phyloP scores from a whole-genome alignment of 768 basidiomycete genomes.

The Daedalea quercina region DNA sequence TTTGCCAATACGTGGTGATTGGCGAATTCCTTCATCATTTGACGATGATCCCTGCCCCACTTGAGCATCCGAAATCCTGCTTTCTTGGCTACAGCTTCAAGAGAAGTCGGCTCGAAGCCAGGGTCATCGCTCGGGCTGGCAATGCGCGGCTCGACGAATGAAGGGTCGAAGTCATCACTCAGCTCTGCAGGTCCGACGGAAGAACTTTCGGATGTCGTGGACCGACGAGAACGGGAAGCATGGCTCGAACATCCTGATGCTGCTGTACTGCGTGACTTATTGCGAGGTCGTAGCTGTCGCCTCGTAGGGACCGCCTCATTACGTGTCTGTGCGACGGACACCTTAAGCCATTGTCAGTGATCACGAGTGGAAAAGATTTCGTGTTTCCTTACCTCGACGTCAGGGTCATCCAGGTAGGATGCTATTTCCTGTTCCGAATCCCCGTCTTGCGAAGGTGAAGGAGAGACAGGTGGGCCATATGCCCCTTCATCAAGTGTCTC shows the following conservation, averaged over 20 bases:
- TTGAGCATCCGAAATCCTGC: slow-evolving; percentile 14
- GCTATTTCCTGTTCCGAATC: slow-evolving; percentile 6
- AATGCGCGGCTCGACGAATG: background rate
- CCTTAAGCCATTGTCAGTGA: background rate
- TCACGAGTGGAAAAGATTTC: too few relatives aligned
- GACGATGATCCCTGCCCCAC: slow-evolving; percentile 13
- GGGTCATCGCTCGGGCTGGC: background rate
- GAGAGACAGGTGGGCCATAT: background rate
- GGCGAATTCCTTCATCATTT: slow-evolving; percentile 12
- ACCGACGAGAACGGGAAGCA: slow-evolving; percentile 9
- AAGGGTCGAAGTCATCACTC: background rate
- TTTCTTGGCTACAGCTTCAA: slow-evolving; percentile 2
- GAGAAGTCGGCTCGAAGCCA: background rate
- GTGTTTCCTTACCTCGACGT: background rate
- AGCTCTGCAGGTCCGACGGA: slow-evolving; percentile 9
- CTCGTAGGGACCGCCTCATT: background rate
- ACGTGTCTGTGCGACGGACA: background rate
- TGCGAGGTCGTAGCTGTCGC: slow-evolving; percentile 4
- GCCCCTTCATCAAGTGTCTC: background rate
- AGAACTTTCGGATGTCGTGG: slow-evolving; percentile 10
- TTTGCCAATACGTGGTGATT: slow-evolving; percentile 21
- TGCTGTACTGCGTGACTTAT: slow-evolving; percentile 3
- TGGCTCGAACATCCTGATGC: background rate
- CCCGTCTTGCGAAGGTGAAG: slow-evolving; percentile 1
- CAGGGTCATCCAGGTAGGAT: background rate